Conservation (phyloP, 805 yeast genomes). For the Saturnispora dispora region DNA sequence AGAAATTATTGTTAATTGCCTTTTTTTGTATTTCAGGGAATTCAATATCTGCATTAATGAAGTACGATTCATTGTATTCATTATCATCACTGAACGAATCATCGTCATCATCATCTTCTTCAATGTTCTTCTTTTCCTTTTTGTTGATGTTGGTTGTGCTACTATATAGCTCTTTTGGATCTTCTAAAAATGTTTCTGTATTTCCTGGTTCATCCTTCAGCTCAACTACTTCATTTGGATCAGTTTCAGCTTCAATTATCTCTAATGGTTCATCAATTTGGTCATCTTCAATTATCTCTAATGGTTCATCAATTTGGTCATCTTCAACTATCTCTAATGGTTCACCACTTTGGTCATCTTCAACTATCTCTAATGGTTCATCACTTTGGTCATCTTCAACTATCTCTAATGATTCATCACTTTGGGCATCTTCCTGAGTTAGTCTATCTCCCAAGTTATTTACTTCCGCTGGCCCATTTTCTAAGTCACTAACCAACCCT, state of each 20-base stretch:
- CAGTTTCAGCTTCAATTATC: not conserved
- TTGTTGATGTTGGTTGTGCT: not conserved
- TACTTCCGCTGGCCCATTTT: too few relatives aligned
- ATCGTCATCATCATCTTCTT: conserved; percentile 2
- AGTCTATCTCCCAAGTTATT: not conserved
- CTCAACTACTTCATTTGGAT: not conserved
- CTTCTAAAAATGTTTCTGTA: not conserved
- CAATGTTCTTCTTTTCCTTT: not conserved
- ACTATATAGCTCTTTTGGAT: not conserved
- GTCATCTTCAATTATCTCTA: not conserved
- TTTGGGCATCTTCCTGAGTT: not conserved
- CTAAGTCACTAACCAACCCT: too few relatives aligned
- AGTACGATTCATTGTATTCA: conserved; percentile 32
- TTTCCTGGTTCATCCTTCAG: not conserved
- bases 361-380: not conserved
- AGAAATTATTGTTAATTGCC: not conserved
- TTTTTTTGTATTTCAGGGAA: conserved; percentile 2
- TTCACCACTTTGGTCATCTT: not conserved
- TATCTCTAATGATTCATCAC: not conserved
- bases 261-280: not conserved
- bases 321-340: not conserved
- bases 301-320: not conserved
- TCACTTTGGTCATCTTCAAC: not conserved
- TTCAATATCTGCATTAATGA: not conserved
- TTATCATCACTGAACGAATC: conserved; percentile 74